Base-by-base conservation (phyloP, 441 rosid genomes). In the Euphorbia schlechtendalii region DNA sequence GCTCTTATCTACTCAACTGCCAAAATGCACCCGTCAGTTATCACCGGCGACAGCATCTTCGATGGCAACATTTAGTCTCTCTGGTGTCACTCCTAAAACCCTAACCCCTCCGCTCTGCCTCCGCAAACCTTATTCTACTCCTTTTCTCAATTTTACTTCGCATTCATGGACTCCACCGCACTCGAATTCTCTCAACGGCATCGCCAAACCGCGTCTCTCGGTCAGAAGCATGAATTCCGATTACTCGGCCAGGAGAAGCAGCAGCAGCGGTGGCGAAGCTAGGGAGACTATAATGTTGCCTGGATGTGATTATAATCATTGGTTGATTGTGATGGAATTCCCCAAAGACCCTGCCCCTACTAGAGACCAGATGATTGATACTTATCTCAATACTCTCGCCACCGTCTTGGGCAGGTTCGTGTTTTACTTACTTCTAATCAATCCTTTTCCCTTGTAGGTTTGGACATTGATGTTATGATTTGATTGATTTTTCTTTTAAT, bases 301-400 rank as follows among this genome's bases (percentile, higher is more conserved):
- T 0, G 93, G 96, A 0, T 92, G 96, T 70, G 98, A 86, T 66
- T 92, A 86, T 73, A 89, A 89, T 53, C 96, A 92, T 64, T 92
- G 93, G 96, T 85, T 89, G n/a, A 89, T 89, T 22, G 96, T 87
- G 9, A 85, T 89, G 96, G 96, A 92, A 66, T 86, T 92, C 72
- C 96, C 96, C 46, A 92, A 92, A 67, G 96, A 89, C 73, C 96
- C 96, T 25, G 90, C 96, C 6, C 89, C 98, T 7, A 82, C 86
- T 5, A 80, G 93, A 14, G 96, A 89, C 45, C 91, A 87, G 76
- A 89, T 92, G 96, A 89, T 92, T 63, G 96, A 87, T n/a, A 89
- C 93, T 61, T 89, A 86, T 64, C 95, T 92, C 36, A 71, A 86
- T 65, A 92, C 93, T 32, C 95, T 92, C 32, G 90, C 95, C 53